These are phyloP conservation scores for Meripilus lineatus DNA, from an alignment of 1,284 basidiomycete genomes.

Conservation along the genomic window DNA sequence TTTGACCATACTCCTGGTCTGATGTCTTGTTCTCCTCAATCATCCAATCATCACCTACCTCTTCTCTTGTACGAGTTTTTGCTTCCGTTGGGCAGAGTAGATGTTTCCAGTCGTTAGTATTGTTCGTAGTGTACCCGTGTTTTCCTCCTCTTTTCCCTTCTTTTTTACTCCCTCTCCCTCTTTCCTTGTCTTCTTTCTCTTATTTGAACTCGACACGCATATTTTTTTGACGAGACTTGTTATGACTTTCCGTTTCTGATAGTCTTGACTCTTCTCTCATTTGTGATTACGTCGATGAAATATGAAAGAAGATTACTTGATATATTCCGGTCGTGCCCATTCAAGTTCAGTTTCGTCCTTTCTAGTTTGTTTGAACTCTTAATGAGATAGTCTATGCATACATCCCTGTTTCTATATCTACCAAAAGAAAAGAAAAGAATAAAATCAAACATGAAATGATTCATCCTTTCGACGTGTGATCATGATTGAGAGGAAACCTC, in stretches of 20 bases:
- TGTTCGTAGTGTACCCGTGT: not conserved
- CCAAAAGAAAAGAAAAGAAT: no score
- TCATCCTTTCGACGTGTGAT: not conserved
- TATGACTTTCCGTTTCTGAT: not conserved
- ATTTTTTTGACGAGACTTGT: not conserved
- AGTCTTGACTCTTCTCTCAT: not conserved
- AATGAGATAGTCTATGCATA: no score
- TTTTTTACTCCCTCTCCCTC: not conserved
- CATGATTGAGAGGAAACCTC: not conserved
- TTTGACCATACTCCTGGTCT: not conserved
- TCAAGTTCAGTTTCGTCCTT: not conserved
- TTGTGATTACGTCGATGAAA: no score
- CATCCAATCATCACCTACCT: constrained; percentile 2
- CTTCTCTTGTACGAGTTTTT: not conserved
- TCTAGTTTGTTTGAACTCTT: not conserved
- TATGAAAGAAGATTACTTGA: no score
- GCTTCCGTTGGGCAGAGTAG: no score
- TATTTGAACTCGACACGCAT: not conserved
- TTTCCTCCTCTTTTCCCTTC: not conserved
- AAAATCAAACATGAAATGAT: not conserved
- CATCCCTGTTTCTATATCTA: no score
- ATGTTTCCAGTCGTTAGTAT: not conserved
- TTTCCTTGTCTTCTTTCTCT: not conserved
- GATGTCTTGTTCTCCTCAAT: not conserved
- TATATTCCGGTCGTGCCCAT: not conserved